phyloP scores from a whole-genome alignment of 257 asterid species.

The Handroanthus guayacan region DNA sequence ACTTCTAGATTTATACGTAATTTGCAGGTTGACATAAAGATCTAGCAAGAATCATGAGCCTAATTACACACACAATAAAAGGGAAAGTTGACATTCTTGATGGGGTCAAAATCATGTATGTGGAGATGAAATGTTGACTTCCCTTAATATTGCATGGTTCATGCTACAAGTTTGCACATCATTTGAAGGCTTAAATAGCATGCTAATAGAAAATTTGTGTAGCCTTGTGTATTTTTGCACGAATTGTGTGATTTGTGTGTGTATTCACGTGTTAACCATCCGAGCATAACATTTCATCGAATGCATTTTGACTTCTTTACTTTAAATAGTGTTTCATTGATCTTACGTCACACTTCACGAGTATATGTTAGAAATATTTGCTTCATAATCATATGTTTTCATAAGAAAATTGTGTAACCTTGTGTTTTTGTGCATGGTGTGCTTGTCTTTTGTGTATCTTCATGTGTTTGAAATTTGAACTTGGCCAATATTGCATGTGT shows the following conservation, averaged over 20 bases:
- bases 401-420: not conserved
- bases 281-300: too few relatives aligned
- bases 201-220: not conserved
- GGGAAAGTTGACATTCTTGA: constrained; percentile 39
- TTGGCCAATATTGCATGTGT: not conserved
- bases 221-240: constrained; percentile 10
- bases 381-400: too few relatives aligned
- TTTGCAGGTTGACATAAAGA: constrained; percentile 20
- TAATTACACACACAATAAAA: too few relatives aligned
- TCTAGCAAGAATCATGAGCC: constrained; percentile 23
- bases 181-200: not conserved
- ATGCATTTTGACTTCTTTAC: too few relatives aligned
- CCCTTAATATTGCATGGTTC: constrained; percentile 42
- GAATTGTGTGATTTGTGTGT: constrained; percentile 24
- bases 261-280: constrained; percentile 22
- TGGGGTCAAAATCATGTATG: constrained; percentile 10
- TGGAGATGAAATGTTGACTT: constrained; percentile 27
- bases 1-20: not conserved
- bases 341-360: too few relatives aligned
- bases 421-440: constrained; percentile 10
- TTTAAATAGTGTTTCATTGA: too few relatives aligned
- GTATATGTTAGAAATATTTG: too few relatives aligned
- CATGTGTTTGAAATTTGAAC: constrained; percentile 11
- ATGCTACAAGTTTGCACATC: constrained; percentile 36
- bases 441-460: constrained; percentile 31